Percentiles rank a stretch among this genome's conserved stretches.
These are phyloP conservation scores for Bipolaris zeicola DNA, from an alignment of 2,329 filamentous ascomycete species.

Conservation along the genomic window DNA sequence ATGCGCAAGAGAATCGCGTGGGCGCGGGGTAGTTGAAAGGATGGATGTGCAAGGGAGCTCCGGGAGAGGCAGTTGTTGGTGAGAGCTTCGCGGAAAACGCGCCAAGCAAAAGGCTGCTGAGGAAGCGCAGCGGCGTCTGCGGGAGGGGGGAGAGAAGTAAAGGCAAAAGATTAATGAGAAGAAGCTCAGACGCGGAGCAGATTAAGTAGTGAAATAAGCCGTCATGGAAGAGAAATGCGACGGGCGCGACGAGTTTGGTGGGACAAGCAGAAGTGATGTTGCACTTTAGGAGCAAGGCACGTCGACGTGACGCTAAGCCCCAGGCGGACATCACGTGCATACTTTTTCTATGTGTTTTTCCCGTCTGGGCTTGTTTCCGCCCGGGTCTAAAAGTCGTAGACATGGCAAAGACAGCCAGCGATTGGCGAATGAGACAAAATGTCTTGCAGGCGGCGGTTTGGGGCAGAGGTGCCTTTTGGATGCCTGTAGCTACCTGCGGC, in stretches of 20 bases:
- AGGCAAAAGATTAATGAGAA: constrained; percentile 27
- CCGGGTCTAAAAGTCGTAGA: background rate
- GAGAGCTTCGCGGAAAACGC: constrained; percentile 40
- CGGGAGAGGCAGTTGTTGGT: constrained; percentile 25
- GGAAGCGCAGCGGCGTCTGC: constrained; percentile 30
- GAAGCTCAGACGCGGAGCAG: constrained; percentile 30
- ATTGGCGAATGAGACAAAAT: constrained; percentile 21
- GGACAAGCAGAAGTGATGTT: constrained; percentile 22
- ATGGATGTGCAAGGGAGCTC: constrained; percentile 22
- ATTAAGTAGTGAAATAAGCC: constrained; percentile 40
- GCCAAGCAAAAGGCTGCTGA: constrained; percentile 33
- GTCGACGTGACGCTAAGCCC: constrained; percentile 18
- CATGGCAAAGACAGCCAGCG: constrained; percentile 18
- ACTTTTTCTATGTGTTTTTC: constrained; percentile 3
- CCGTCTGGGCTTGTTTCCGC: constrained; percentile 9
- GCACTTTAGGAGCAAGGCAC: constrained; percentile 22
- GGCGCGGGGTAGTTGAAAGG: constrained; percentile 26
- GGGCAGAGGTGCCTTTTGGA: constrained; percentile 23
- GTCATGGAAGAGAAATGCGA: constrained; percentile 37
- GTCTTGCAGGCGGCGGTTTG: constrained; percentile 6
- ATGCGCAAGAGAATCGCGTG: constrained; percentile 27
- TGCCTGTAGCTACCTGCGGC: constrained; percentile 39
- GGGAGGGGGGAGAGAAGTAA: constrained; percentile 15
- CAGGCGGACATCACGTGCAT: constrained; percentile 25
- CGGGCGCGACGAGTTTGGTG: constrained; percentile 24